A percentile compares a stretch with the other conserved stretches of the same genome.
Evolutionary conservation across 2,329 filamentous ascomycete genomes (phyloP).

Genomic region (Dothistroma septosporum): DNA sequence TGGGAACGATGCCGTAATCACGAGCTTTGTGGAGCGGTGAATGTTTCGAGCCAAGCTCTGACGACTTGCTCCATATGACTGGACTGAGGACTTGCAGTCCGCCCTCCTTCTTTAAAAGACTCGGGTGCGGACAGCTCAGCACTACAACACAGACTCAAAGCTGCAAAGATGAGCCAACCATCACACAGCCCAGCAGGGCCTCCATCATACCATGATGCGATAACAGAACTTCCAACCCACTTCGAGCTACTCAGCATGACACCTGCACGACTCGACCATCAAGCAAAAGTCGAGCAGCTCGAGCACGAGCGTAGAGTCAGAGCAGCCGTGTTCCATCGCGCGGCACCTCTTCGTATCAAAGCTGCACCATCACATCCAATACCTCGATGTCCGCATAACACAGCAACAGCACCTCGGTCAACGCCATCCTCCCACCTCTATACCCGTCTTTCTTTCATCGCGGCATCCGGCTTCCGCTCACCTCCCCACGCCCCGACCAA

Average conservation of each 20-base stretch:
- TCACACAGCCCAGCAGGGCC: not conserved
- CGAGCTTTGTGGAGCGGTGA: not conserved
- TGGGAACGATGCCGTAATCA: not conserved
- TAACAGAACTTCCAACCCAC: not conserved
- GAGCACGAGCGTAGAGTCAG: not conserved
- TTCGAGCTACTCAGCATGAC: not conserved
- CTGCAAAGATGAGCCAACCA: not conserved
- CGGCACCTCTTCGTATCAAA: not conserved
- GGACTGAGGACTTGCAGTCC: not conserved
- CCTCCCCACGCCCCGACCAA: too few relatives aligned
- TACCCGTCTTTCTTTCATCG: too few relatives aligned
- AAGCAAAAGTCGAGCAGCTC: not conserved
- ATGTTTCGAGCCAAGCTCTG: not conserved
- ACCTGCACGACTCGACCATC: not conserved
- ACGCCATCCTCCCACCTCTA: too few relatives aligned
- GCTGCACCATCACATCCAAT: not conserved
- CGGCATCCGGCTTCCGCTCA: too few relatives aligned
- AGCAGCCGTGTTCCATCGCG: not conserved
- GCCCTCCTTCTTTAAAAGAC: not conserved
- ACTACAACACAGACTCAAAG: not conserved
- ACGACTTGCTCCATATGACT: not conserved
- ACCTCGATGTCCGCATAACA: not conserved
- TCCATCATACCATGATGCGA: not conserved
- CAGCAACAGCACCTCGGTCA: too few relatives aligned
- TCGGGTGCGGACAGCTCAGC: not conserved